Base-by-base conservation (phyloP, 225 moss, liverwort and hornwort genomes). In the Lunularia cruciata region DNA sequence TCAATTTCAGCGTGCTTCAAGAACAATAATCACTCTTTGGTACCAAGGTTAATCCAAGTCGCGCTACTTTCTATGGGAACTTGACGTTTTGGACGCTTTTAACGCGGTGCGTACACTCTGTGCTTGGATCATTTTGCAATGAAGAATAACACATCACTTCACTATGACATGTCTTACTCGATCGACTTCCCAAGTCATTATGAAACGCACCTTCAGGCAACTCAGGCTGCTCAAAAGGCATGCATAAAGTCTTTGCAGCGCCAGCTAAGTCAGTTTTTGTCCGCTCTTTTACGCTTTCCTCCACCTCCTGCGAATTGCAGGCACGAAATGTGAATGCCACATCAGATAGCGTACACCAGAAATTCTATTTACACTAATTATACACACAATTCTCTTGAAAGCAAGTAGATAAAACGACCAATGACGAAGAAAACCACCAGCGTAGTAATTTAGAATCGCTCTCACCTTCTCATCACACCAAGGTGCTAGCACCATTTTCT, bases 391-490 rank as follows among this genome's bases (percentile, higher is more conserved):
- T 43, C 11, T 43, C 3, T 43, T 16, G 16, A 43, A 43, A 16
- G 2, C 3, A 43, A 2, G 3, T 16, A 43, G 0, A 43, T 43
- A 16, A 16, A 2, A 10, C 43, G 16, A 2, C n/a, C 6, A 48
- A 9, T 54, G 8, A 26, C 25, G 54, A 0, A n/a, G n/a, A 37
- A 62, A 20, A 62, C 13, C 38, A 23, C 11, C 13, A 14, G 7
- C 0, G 36, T 13, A 30, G 26, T 46, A 26, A 46, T 15, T 19
- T 40, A 32, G 18, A 27, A 3, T 10, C 31, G 9, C 3, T 46
- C 70, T 47, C 68, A 96, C 96, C 82, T 63, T 69, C 80, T 96
- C 96, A 43, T 92, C 89, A 77, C 96, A 96, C 96, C 96, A 96
- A 8, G 92, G 96, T 46, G 96, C 96, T 39, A 96, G 75, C 46